Conservation (phyloP, 1,284 basidiomycete genomes). For the Boletus smithii region DNA sequence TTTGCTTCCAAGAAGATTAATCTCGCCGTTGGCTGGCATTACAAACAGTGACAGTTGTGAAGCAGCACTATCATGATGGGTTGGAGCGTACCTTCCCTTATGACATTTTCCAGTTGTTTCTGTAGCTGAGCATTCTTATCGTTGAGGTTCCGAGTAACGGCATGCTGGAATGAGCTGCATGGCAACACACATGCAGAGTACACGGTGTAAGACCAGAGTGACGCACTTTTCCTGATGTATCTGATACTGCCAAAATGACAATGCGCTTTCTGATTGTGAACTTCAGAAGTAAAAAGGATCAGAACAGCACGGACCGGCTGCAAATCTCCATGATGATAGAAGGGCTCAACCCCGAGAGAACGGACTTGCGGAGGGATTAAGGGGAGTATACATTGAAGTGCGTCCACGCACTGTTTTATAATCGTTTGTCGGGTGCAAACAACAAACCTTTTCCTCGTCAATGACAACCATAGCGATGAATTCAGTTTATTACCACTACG, state of each 20-base stretch:
- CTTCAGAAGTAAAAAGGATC: background rate
- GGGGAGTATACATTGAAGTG: slow-evolving; percentile 10
- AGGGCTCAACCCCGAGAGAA: slow-evolving; percentile 73
- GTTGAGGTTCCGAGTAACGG: slow-evolving; percentile 71
- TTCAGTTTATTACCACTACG: slow-evolving; percentile 56
- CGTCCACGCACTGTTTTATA: slow-evolving; percentile 71
- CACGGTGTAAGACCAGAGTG: background rate
- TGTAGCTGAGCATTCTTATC: slow-evolving; percentile 77
- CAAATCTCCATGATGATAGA: slow-evolving; percentile 75
- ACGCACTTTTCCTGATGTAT: slow-evolving; percentile 75
- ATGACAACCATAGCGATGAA: background rate
- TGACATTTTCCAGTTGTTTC: slow-evolving; percentile 76
- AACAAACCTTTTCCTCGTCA: slow-evolving; percentile 55
- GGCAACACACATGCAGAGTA: slow-evolving; percentile 5
- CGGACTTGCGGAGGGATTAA: slow-evolving; percentile 52
- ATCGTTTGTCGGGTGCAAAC: slow-evolving; percentile 77
- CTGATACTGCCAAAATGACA: slow-evolving; percentile 88
- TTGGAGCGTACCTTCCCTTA: slow-evolving; percentile 61
- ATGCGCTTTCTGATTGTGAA: slow-evolving; percentile 47
- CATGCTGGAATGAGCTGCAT: slow-evolving; percentile 73
- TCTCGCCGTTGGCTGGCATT: slow-evolving; percentile 67
- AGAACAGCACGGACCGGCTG: slow-evolving; percentile 50
- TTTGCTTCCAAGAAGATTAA: slow-evolving; percentile 66
- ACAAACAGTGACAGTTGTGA: slow-evolving; percentile 5
- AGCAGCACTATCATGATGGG: background rate